phyloP scores from a whole-genome alignment of 2,329 filamentous ascomycete genomes.

The Colletotrichum incanum region DNA sequence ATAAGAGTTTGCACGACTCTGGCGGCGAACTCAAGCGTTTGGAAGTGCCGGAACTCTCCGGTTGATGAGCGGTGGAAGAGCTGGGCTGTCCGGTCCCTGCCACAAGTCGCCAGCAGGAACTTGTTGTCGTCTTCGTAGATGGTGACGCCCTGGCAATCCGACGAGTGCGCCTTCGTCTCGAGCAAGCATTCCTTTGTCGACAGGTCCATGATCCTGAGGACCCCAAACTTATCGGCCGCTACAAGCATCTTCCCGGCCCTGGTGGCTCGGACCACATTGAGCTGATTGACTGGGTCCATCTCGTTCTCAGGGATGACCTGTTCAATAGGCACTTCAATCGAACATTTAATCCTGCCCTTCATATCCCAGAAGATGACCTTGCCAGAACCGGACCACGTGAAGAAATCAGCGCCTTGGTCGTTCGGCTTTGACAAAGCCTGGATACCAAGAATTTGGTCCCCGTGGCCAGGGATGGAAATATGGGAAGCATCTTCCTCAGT shows the following conservation, averaged over 20 bases:
- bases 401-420: constrained; percentile 78
- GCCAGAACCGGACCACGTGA: constrained; percentile 90
- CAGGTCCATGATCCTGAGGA: constrained; percentile 80
- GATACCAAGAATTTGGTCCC: constrained; percentile 81
- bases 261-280: constrained; percentile 73
- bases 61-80: constrained; percentile 78
- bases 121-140: constrained; percentile 75
- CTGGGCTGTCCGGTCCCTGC: constrained; percentile 92
- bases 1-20: constrained; percentile 83
- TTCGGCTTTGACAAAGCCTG: constrained; percentile 75
- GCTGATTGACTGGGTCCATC: constrained; percentile 69
- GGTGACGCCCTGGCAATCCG: constrained; percentile 87
- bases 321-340: constrained; percentile 79
- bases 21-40: constrained; percentile 94
- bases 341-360: constrained; percentile 77
- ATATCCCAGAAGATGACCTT: constrained; percentile 87
- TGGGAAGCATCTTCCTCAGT: constrained; percentile 57
- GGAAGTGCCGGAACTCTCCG: constrained; percentile 81
- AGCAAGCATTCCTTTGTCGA: constrained; percentile 74
- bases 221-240: constrained; percentile 90
- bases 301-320: constrained; percentile 67
- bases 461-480: constrained; percentile 74
- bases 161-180: constrained; percentile 87
- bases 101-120: constrained; percentile 84
- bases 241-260: constrained; percentile 77